Base-by-base conservation (phyloP, 2,329 filamentous ascomycete species). In the Aspergillus vadensis region DNA sequence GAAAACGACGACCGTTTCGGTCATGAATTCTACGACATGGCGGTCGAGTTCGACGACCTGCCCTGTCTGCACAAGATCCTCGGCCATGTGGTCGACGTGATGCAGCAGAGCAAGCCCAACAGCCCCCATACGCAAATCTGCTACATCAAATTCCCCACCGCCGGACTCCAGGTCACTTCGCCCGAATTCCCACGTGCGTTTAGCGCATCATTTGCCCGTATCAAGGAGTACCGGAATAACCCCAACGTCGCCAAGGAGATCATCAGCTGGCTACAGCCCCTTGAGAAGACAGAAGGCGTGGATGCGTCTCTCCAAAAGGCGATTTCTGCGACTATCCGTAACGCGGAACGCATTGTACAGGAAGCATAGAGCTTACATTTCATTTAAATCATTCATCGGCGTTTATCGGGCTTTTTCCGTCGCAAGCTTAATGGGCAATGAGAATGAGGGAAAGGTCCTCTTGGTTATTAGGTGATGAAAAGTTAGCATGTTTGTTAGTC, bases 1-100 rank as follows among this genome's bases (percentile, higher is more conserved):
- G 87, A 90, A 65, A 87, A 88, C 73, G 85, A 85, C 61, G 77
- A 87, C 1, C 79, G 81, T 1, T 82, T 92, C 6, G 91, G 87
- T 3, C 87, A 89, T 69, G 79, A 84, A 21, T 97, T 97, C 77
- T 98, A 95, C 76, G 81, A 90, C 69, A 85, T 96, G 78, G 90
- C 96, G 65, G 81, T 86, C 2, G 80, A 82, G 5, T 97, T 96
- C 74, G 80, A 82, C 19, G 79, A 85, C 43, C 80, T 92, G 30
- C 83, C 87, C 1, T 88, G 88, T 58, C 82, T 89, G 57, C 74
- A 79, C 10, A 88, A 79, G 69, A 86, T 97, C 43, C 78, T 93
- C 41, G 83, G 89, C 64, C 91, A 96, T 74, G 88, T 96, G 51
- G 77, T 95, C 44, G 72, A 77, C 50, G 80, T 80, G 43, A 84